A percentile compares a stretch with the other conserved stretches of the same genome.
Conservation (phyloP, 2,329 filamentous ascomycete species). For the Amphichorda felina region DNA sequence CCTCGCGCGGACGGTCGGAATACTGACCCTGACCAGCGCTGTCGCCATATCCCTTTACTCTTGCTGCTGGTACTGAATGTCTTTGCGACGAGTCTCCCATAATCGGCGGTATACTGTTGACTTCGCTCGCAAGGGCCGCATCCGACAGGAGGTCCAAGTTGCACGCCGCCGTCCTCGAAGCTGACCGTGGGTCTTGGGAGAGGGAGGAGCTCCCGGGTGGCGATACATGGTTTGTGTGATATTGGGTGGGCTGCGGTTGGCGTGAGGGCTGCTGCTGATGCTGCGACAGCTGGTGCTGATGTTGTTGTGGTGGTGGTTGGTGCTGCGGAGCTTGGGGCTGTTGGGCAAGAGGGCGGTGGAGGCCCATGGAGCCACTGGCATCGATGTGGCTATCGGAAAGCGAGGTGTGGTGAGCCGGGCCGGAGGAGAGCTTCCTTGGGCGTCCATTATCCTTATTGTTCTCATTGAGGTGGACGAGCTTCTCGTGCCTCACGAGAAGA, state of each 20-base stretch:
- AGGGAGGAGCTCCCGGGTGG: slow-evolving; percentile 23
- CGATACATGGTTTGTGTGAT: slow-evolving; percentile 11
- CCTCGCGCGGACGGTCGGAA: slow-evolving; percentile 34
- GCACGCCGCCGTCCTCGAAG: slow-evolving; percentile 34
- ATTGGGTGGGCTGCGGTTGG: slow-evolving; percentile 17
- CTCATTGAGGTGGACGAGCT: slow-evolving; percentile 52
- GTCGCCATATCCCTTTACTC: slow-evolving; percentile 38
- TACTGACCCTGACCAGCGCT: slow-evolving; percentile 27
- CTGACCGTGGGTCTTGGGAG: slow-evolving; percentile 33
- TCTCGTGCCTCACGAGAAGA: slow-evolving; percentile 51
- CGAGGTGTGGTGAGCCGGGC: slow-evolving; percentile 28
- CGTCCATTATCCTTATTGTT: slow-evolving; percentile 40
- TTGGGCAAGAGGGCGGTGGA: slow-evolving; percentile 21
- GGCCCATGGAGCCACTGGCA: slow-evolving; percentile 30
- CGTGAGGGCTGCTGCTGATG: slow-evolving; percentile 5
- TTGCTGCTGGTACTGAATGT: slow-evolving; percentile 22
- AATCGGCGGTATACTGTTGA: slow-evolving; percentile 38
- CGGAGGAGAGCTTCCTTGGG: slow-evolving; percentile 38
- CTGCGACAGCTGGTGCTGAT: slow-evolving; percentile 9
- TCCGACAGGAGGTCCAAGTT: slow-evolving; percentile 48
- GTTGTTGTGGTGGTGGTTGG: slow-evolving; percentile 7
- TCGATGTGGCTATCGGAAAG: slow-evolving; percentile 34
- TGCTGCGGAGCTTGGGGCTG: slow-evolving; percentile 11
- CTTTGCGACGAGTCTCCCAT: slow-evolving; percentile 32
- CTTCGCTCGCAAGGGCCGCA: slow-evolving; percentile 45